A percentile compares a stretch with the other conserved stretches of the same genome.
Evolutionary conservation across 139 green algal species (phyloP).

Genomic region (Tetradesmus lagerheimii): DNA sequence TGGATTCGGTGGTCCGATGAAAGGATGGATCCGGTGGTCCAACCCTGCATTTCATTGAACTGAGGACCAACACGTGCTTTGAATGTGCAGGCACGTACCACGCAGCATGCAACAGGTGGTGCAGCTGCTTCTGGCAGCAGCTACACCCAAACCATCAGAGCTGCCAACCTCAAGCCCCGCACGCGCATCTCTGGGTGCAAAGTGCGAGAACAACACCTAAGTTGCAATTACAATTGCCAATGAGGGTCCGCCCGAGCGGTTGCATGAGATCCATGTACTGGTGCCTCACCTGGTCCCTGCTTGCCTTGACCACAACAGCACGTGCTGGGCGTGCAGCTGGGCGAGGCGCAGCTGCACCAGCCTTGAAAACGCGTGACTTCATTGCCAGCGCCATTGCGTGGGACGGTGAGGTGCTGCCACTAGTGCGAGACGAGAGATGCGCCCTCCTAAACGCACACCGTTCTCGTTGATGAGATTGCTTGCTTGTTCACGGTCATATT

Average conservation of each 20-base stretch:
- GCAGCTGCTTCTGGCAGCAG: not conserved
- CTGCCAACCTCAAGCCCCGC: not conserved
- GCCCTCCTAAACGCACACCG: not conserved
- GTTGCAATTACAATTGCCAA: not conserved
- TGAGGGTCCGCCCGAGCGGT: not conserved
- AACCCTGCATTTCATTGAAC: too few species aligned
- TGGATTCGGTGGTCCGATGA: too few species aligned
- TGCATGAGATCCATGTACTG: not conserved
- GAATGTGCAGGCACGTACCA: not conserved
- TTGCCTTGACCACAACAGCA: conserved; percentile 18
- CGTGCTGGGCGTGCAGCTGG: conserved; percentile 6
- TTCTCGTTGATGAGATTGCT: not conserved
- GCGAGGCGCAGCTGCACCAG: not conserved
- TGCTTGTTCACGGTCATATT: too few species aligned
- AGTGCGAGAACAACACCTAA: not conserved
- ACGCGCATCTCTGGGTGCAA: too few species aligned
- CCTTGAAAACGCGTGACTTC: not conserved
- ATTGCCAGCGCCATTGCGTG: conserved; percentile 20
- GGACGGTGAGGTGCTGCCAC: not conserved
- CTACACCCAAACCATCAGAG: not conserved
- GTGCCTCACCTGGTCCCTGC: conserved; percentile 21
- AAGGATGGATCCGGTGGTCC: too few species aligned
- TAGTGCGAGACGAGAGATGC: not conserved
- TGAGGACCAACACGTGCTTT: too few species aligned
- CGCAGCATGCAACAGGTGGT: not conserved